Percentiles rank a stretch among this genome's conserved stretches.
phyloP scores from a whole-genome alignment of 495 filamentous ascomycete genomes.

The Penicillium mononematosum region DNA sequence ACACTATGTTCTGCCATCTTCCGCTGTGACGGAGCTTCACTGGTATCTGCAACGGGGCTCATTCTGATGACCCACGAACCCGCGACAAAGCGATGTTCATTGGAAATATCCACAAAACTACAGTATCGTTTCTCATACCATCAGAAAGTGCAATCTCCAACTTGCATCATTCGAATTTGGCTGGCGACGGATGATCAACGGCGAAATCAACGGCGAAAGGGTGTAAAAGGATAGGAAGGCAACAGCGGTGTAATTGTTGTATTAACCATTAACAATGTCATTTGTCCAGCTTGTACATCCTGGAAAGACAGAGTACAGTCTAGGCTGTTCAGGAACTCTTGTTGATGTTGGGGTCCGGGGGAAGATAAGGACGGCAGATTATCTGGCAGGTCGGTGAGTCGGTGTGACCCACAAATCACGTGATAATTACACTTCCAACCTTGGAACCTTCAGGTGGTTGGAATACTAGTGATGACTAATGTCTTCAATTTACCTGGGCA shows the following conservation, averaged over 20 bases:
- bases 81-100: background rate
- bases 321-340: background rate
- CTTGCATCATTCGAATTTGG: background rate
- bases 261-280: background rate
- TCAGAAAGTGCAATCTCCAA: background rate
- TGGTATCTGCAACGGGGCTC: constrained; percentile 13
- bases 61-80: constrained; percentile 2
- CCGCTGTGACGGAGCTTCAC: constrained; percentile 9
- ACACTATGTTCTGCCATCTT: constrained; percentile 11
- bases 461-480: no score
- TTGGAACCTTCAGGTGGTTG: no score
- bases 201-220: background rate
- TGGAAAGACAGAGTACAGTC: background rate
- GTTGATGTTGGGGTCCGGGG: constrained; percentile 15
- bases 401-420: background rate
- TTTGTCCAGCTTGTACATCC: background rate
- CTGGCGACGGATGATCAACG: background rate
- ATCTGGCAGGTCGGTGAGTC: constrained; percentile 16
- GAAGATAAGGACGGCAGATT: constrained; percentile 22
- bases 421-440: no score
- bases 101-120: background rate
- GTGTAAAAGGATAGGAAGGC: background rate
- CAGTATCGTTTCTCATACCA: background rate
- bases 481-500: no score
- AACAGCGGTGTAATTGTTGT: background rate